Percentiles rank a stretch among this genome's conserved stretches.
Evolutionary conservation across 1,284 basidiomycete species (phyloP).

Genomic region (Fistulinella cinereoalba): DNA sequence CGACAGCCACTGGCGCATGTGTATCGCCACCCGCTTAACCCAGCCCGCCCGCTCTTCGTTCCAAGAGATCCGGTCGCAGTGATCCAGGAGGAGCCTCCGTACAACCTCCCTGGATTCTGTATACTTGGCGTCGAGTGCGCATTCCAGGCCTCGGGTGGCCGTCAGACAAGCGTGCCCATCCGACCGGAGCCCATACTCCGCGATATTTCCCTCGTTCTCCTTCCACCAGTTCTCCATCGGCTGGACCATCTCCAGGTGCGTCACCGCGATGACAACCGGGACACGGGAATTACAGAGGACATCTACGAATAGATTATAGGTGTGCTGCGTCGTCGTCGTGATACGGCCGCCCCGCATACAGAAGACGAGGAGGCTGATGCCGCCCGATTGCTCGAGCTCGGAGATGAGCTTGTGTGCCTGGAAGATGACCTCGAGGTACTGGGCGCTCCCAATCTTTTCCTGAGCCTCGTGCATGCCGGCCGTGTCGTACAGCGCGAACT

Average conservation of each 20-base stretch:
- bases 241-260: constrained; percentile 35
- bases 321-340: constrained; percentile 28
- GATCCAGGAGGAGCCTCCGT: constrained; percentile 18
- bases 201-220: constrained; percentile 24
- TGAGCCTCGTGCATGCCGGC: constrained; percentile 39
- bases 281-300: constrained; percentile 30
- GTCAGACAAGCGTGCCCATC: constrained; percentile 31
- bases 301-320: constrained; percentile 33
- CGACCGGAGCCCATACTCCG: constrained; percentile 22
- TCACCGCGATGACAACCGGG: constrained; percentile 37
- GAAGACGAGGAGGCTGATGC: constrained; percentile 39
- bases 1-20: too few species aligned
- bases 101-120: constrained; percentile 17
- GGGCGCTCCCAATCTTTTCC: constrained; percentile 17
- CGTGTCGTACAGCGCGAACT: constrained; percentile 37
- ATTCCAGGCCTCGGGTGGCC: constrained; percentile 21
- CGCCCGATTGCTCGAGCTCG: constrained; percentile 29
- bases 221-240: constrained; percentile 34
- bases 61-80: constrained; percentile 17
- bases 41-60: constrained; percentile 28
- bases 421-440: constrained; percentile 31
- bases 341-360: constrained; percentile 38
- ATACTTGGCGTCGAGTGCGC: constrained; percentile 24
- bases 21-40: constrained; percentile 26
- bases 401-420: constrained; percentile 34